These are phyloP conservation scores for Flaveria trinervia DNA, from an alignment of 129 eudicot species.

Conservation along the genomic window DNA sequence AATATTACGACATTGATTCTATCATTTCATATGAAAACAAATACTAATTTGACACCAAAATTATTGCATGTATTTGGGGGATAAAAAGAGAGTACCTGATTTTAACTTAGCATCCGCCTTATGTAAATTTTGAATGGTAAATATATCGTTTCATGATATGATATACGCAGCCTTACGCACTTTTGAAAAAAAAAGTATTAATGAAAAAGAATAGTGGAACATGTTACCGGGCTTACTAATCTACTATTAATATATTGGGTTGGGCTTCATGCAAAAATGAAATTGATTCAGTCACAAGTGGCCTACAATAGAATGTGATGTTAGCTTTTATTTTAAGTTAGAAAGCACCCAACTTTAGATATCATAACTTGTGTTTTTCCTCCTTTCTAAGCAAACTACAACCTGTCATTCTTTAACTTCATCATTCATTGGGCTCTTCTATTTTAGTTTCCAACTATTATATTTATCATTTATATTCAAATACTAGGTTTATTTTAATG, in stretches of 20 bases:
- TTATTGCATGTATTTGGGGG: no score
- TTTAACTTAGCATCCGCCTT: rapidly evolving
- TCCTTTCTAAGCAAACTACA: constrained; percentile 28
- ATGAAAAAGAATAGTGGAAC: neutral
- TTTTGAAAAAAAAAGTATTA: no score
- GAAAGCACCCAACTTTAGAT: constrained; percentile 15
- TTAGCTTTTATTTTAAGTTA: constrained; percentile 29
- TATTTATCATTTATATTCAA: no score
- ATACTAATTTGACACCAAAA: no score
- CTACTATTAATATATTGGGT: neutral
- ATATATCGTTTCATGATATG: no score
- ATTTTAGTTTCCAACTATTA: constrained; percentile 3
- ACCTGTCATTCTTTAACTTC: constrained; percentile 21
- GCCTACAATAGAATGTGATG: neutral
- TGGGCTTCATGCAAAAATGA: neutral
- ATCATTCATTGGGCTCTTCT: neutral
- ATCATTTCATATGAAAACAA: no score
- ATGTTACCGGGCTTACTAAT: neutral
- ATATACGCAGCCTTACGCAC: no score
- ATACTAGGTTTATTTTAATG: no score
- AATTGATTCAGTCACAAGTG: neutral
- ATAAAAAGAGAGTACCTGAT: no score
- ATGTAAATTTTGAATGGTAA: no score
- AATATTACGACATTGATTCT: no score
- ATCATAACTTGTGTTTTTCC: constrained; percentile 15